Evolutionary conservation across 108 stramenopile genomes (phyloP), one percentile per base, ranked within the genome.

Genomic region (Cylindrotheca fusiformis): DNA sequence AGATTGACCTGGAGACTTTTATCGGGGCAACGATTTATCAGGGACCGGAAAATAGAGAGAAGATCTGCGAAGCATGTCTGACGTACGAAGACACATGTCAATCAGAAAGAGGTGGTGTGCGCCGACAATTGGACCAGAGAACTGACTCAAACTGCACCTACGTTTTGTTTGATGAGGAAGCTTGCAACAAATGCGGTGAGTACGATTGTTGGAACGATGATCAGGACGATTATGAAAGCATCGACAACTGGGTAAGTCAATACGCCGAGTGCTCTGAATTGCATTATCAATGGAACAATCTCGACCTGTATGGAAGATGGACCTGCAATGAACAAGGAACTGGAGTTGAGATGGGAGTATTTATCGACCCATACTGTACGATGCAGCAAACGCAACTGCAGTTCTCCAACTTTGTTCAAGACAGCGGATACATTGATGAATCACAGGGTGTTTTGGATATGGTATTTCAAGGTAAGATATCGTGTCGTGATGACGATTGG

Each of bases 291-390:
- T 65, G 63, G 63, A 65, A 65, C 20, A 30, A 24, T 5, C 26
- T 65, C 21, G 10, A 65, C 52, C 44, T 45, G 4, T 76, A 76
- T 57, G 59, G 74, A 25, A 69, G 85, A n/a, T 77, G 70, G 24
- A 86, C 81, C 63, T 86, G 85, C 69, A 78, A 74, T 44, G 53
- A 58, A 33, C 68, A 71, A 21, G 85, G 85, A 49, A 77, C 60
- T 53, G 82, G 82, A 21, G 77, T 83, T 18, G 82, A 83, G 47
- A 67, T 83, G 19, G 85, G 77, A 32, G 32, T 86, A 21, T 86
- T 83, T 47, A 19, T 86, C 19, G 85, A 86, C 53, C 48, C 78
- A 20, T 36, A 75, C 17, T 86, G 85, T 68, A 78, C 74, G 12
- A 49, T 77, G 36, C 84, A 83, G 28, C 10, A 53, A n/a, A 17